Percentiles rank a stretch among this genome's conserved stretches.
These are phyloP conservation scores for Aspergillus intermedius DNA, from an alignment of 2,329 filamentous ascomycete species.

Conservation along the genomic window DNA sequence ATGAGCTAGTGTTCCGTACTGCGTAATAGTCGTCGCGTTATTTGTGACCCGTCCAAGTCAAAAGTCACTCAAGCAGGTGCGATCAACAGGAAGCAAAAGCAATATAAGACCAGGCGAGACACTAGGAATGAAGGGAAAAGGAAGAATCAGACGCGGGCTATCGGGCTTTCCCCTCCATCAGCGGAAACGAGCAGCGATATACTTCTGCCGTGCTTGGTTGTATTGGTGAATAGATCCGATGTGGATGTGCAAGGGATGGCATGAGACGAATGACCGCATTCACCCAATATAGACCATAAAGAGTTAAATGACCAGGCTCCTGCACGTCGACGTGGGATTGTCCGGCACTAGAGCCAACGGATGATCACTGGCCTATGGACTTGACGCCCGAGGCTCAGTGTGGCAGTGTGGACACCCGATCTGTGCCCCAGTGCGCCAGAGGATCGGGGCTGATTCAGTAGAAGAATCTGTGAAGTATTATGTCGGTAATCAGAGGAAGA, in stretches of 20 bases:
- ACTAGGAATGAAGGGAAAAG: slow-evolving; percentile 4
- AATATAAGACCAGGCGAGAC: slow-evolving; percentile 7
- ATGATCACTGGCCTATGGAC: slow-evolving; percentile 9
- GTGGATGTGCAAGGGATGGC: background rate
- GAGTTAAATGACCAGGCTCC: background rate
- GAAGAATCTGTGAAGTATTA: too few relatives aligned
- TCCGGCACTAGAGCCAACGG: slow-evolving; percentile 6
- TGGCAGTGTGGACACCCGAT: slow-evolving; percentile 12
- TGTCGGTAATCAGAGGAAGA: background rate
- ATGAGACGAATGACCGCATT: background rate
- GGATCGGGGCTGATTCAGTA: slow-evolving; percentile 1
- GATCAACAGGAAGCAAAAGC: background rate
- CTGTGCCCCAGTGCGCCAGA: slow-evolving; percentile 6
- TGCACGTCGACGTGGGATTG: slow-evolving; percentile 7
- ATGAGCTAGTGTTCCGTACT: background rate
- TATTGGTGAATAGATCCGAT: slow-evolving; percentile 1
- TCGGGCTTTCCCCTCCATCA: background rate
- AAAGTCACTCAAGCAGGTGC: background rate
- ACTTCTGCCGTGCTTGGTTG: background rate
- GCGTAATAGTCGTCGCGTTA: background rate
- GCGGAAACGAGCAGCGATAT: slow-evolving; percentile 1
- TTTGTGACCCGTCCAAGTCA: background rate
- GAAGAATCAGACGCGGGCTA: background rate
- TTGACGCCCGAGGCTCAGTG: slow-evolving; percentile 17
- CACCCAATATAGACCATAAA: too few relatives aligned